Percentiles rank a stretch among this genome's conserved stretches.
Evolutionary conservation across 148 eudicot species (phyloP).

Genomic region (Rhododendron ovatum): DNA sequence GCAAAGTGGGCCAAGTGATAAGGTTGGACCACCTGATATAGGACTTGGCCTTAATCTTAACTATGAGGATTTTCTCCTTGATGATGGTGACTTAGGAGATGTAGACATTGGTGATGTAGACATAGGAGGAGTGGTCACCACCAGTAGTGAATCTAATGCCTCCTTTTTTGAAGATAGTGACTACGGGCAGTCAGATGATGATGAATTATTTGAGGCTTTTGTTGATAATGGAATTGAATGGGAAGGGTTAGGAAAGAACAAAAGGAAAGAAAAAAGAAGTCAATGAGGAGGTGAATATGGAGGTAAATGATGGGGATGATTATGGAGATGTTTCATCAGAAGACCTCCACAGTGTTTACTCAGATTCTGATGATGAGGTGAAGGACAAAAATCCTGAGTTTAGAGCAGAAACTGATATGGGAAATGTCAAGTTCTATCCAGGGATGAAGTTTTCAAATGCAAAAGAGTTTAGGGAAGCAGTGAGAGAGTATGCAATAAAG

Average conservation of each 20-base stretch:
- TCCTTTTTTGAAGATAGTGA: not conserved
- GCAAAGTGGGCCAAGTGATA: not conserved
- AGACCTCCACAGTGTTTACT: not conserved
- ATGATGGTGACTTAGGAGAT: not conserved
- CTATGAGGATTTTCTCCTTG: not conserved
- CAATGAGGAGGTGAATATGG: not conserved
- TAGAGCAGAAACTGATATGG: not conserved
- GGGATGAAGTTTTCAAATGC: too few species aligned
- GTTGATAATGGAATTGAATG: not conserved
- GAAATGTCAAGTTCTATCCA: not conserved
- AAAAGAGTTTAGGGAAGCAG: too few species aligned
- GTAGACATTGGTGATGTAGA: not conserved
- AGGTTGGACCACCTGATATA: not conserved
- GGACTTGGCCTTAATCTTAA: too few species aligned
- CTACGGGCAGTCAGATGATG: not conserved
- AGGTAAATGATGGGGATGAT: not conserved
- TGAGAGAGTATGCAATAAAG: too few species aligned
- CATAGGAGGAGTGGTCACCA: too few species aligned
- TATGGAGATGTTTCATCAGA: not conserved
- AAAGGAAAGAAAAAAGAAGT: not conserved
- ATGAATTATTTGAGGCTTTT: not conserved
- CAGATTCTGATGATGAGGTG: not conserved
- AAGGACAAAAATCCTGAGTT: not conserved
- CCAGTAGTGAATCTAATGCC: not conserved
- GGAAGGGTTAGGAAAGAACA: not conserved